A percentile compares a stretch with the other conserved stretches of the same genome.
phyloP scores from a whole-genome alignment of 2,329 filamentous ascomycete species.

The Didymella lethalis region DNA sequence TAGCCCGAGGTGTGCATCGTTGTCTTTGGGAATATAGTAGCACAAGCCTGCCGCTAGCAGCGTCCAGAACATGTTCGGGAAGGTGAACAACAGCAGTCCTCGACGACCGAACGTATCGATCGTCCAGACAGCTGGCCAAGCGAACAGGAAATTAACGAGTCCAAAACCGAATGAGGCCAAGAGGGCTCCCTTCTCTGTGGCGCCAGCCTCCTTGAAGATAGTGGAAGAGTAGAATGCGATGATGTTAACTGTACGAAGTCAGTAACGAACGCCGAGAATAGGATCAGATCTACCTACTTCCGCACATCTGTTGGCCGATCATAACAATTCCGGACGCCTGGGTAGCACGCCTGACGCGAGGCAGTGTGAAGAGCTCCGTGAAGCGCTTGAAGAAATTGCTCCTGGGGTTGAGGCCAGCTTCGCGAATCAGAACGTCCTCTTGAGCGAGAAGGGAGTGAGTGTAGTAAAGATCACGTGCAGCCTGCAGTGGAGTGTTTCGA shows the following conservation, averaged over 20 bases:
- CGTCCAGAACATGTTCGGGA: slow-evolving; percentile 60
- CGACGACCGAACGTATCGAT: slow-evolving; percentile 62
- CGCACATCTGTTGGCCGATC: slow-evolving; percentile 71
- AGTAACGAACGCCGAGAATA: neutral
- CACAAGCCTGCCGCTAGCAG: slow-evolving; percentile 60
- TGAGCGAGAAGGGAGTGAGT: slow-evolving; percentile 49
- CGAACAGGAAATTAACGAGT: slow-evolving; percentile 66
- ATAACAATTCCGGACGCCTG: slow-evolving; percentile 81
- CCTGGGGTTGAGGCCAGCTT: slow-evolving; percentile 45
- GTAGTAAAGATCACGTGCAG: slow-evolving; percentile 55
- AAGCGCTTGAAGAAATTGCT: slow-evolving; percentile 54
- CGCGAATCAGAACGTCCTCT: slow-evolving; percentile 45
- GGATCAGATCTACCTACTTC: slow-evolving; percentile 22
- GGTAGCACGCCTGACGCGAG: slow-evolving; percentile 74
- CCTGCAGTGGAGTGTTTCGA: slow-evolving; percentile 52
- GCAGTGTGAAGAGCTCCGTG: slow-evolving; percentile 70
- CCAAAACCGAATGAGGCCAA: slow-evolving; percentile 67
- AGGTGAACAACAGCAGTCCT: slow-evolving; percentile 58
- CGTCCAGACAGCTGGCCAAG: slow-evolving; percentile 66
- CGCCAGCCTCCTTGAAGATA: slow-evolving; percentile 59
- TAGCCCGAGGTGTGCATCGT: slow-evolving; percentile 55
- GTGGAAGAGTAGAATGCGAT: slow-evolving; percentile 62
- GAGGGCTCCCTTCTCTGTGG: slow-evolving; percentile 54
- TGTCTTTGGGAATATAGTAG: slow-evolving; percentile 57
- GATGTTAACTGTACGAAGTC: slow-evolving; percentile 44